Evolutionary conservation across 768 basidiomycete genomes (phyloP).

Genomic region (Amylocystis lapponica): DNA sequence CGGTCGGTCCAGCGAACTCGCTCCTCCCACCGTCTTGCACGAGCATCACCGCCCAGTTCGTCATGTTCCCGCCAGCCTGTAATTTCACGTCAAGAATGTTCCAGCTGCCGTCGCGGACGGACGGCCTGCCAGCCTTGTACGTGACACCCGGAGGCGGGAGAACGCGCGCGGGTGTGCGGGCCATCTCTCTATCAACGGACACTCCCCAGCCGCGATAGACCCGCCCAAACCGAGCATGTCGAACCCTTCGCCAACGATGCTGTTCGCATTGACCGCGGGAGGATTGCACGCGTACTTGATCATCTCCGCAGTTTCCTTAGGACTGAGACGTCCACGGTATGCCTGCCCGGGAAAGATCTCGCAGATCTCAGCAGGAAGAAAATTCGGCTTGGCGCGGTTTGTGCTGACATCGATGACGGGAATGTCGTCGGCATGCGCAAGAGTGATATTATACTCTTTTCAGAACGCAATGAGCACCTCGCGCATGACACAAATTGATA

Average conservation of each 20-base stretch:
- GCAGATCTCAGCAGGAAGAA: slow-evolving; percentile 68
- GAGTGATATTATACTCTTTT: slow-evolving; percentile 54
- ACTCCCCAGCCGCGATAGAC: slow-evolving; percentile 35
- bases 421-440: slow-evolving; percentile 35
- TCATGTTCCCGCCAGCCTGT: slow-evolving; percentile 43
- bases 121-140: slow-evolving; percentile 42
- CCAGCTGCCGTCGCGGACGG: slow-evolving; percentile 62
- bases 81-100: slow-evolving; percentile 73
- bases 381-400: slow-evolving; percentile 25
- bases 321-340: slow-evolving; percentile 55
- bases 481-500: slow-evolving; percentile 3
- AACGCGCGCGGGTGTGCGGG: slow-evolving; percentile 58
- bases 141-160: slow-evolving; percentile 52
- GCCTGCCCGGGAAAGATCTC: slow-evolving; percentile 53
- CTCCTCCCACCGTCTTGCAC: slow-evolving; percentile 43
- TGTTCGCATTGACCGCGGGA: slow-evolving; percentile 51
- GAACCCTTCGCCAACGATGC: slow-evolving; percentile 57
- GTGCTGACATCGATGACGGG: slow-evolving; percentile 33
- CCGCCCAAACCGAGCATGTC: slow-evolving; percentile 45
- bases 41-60: slow-evolving; percentile 63
- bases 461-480: not conserved
- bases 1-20: slow-evolving; percentile 35
- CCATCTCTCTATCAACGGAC: slow-evolving; percentile 50
- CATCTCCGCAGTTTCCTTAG: slow-evolving; percentile 65
- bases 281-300: slow-evolving; percentile 61